Evolutionary conservation across 768 basidiomycete species (phyloP).

Genomic region (Termitomyces sp.): DNA sequence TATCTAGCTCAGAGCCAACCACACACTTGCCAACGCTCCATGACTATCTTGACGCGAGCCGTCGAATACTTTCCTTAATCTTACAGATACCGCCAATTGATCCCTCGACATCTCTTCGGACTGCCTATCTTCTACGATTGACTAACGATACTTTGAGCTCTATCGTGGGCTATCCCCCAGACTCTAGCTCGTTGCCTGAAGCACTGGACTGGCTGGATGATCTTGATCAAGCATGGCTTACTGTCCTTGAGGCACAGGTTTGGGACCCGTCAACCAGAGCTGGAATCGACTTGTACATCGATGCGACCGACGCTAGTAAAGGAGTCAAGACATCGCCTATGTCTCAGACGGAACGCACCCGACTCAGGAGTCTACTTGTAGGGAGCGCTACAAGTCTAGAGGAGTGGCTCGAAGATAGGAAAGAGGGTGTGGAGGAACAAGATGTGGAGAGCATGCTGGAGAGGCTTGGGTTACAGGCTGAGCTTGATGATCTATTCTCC

Average conservation of each 20-base stretch:
- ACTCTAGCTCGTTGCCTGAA: conserved; percentile 36
- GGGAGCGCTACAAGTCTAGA: conserved; percentile 56
- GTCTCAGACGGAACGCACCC: conserved; percentile 67
- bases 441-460: conserved; percentile 38
- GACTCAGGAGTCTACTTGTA: conserved; percentile 63
- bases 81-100: conserved; percentile 72
- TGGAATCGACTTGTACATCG: conserved; percentile 30
- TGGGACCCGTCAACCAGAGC: conserved; percentile 54
- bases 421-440: conserved; percentile 20
- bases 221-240: conserved; percentile 70
- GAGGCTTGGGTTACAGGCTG: conserved; percentile 50
- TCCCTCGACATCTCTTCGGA: conserved; percentile 64
- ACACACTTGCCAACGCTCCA: conserved; percentile 52
- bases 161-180: conserved; percentile 55
- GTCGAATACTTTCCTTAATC: conserved; percentile 52
- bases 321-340: conserved; percentile 39
- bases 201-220: conserved; percentile 67
- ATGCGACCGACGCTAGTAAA: conserved; percentile 26
- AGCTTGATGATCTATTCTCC: conserved; percentile 59
- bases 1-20: conserved; percentile 38
- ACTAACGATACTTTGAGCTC: conserved; percentile 61
- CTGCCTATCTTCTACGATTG: conserved; percentile 61
- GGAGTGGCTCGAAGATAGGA: conserved; percentile 51
- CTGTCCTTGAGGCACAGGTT: conserved; percentile 54
- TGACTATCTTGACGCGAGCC: conserved; percentile 54